Evolutionary conservation across 371 early-diverging fungal species (phyloP).

Genomic region (Phascolomyces articulosus): DNA sequence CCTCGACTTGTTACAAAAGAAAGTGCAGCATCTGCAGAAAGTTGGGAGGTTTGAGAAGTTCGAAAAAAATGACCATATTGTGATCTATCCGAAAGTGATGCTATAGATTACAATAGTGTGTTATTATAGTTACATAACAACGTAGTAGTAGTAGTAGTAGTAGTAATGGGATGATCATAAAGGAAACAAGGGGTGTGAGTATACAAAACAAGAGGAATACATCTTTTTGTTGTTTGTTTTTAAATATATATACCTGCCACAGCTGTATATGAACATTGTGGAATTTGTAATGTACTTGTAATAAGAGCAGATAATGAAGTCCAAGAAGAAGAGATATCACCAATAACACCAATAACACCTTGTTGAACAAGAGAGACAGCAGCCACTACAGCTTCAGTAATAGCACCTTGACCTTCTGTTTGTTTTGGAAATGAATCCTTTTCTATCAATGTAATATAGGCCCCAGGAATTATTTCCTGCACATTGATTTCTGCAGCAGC

Average conservation of each 20-base stretch:
- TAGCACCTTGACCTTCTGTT: slow-evolving; percentile 43
- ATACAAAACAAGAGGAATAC: no score
- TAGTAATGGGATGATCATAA: not conserved
- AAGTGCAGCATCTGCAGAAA: slow-evolving; percentile 54
- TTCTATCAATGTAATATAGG: slow-evolving; percentile 59
- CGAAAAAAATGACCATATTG: slow-evolving; percentile 61
- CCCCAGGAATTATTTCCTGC: slow-evolving; percentile 54
- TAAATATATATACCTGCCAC: slow-evolving; percentile 41
- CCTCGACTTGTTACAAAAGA: slow-evolving; percentile 55
- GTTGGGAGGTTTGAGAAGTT: slow-evolving; percentile 53
- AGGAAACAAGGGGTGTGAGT: not conserved
- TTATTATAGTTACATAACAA: no score
- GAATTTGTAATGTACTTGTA: slow-evolving; percentile 60
- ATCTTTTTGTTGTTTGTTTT: not conserved
- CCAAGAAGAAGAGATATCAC: slow-evolving; percentile 64
- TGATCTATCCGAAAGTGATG: slow-evolving; percentile 54
- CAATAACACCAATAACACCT: slow-evolving; percentile 59
- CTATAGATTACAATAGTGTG: no score
- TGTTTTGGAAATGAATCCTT: slow-evolving; percentile 59
- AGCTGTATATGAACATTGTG: slow-evolving; percentile 64
- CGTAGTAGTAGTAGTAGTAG: not conserved
- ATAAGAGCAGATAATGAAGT: slow-evolving; percentile 57
- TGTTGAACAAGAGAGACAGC: slow-evolving; percentile 58
- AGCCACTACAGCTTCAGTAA: slow-evolving; percentile 57
- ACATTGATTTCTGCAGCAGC: slow-evolving; percentile 62